Evolutionary conservation across 441 rosid genomes (phyloP), one percentile per base, ranked within the genome.

Genomic region (Adansonia madagascariensis): DNA sequence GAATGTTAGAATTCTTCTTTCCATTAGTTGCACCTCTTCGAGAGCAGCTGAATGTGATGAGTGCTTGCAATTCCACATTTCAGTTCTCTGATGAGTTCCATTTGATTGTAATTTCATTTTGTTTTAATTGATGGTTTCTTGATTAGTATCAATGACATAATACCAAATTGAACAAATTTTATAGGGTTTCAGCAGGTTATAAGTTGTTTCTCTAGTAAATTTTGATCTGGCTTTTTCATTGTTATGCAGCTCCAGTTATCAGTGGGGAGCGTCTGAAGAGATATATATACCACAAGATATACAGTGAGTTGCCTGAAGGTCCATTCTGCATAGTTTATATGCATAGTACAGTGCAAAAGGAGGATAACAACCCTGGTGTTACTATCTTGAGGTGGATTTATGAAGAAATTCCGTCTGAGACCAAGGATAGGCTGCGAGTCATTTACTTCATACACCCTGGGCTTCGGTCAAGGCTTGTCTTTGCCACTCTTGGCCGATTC

Each of bases 351-450:
- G 95, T 87, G 57, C 93, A 89, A 71, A 91, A 82, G 67, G 92
- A 89, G 24, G 93, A 91, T 0, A 89, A 91, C 70, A 87, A 84
- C 11, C 95, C 92, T 3, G 95, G 95, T 22, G 44, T 89, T n/a
- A 86, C 89, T 47, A 87, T 89, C 76, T 85, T 91, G 82, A 84
- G 95, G 80, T 89, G 91, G 95, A 91, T 89, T 73, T 91, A 91
- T 44, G 95, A 89, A 83, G 91, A 88, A 22, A 90, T 89, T 80
- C 88, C 93, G 22, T 74, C 84, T 0, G 85, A 77, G 24, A 71
- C 83, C 74, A 91, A 91, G 84, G 88, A 87, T 49, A 88, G 93
- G 76, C 91, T 91, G 74, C 92, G 86, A 77, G 74, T 86, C 72
- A 75, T 89, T 63, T 89, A 91, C 79, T 91, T 91, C 22, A 63